Evolutionary conservation across 176 grass and related monocot species (phyloP), one percentile per base, ranked within the genome.

Genomic region (Oryza nivara): DNA sequence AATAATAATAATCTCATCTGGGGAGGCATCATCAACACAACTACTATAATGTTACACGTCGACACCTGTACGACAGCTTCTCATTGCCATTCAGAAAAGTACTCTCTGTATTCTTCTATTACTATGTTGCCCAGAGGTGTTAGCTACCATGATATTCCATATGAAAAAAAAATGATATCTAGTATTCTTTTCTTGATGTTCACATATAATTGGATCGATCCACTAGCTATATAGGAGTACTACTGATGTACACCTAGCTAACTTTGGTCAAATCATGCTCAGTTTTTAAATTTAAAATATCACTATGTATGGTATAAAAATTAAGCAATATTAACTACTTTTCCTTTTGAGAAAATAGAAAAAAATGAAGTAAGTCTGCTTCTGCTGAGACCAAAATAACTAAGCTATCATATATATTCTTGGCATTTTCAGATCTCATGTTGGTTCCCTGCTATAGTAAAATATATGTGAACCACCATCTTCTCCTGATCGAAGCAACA

Each of bases 21-120:
- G 58, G 44, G 68, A 67, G 77, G 78, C 22, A 82, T 72, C 22
- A 82, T 72, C 72, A 73, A 6, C 84, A 78, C 6, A 72, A n/a
- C 83, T 76, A 58, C 83, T 72, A 77, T 75, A 75, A 52, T 83
- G 60, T 83, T 75, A 75, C 81, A 83, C 12, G 81, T 74, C 70
- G 58, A 83, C 70, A 74, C 58, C 81, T 74, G 70, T 74, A 83
- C 81, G 26, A 74, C 81, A 25, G n/a, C 17, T 35, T 83, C 41
- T 74, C 70, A 48, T 48, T 23, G 58, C 81, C 58, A 48, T 66
- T 49, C 30, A 49, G 58, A 83, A 83, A 66, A 65, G 49, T 52
- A 52, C 14, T 52, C 54, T 58, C 2, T 45, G 7, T 66, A 54
- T 63, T 3, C 4, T 63, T 3, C 7, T 11, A 58, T 6, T 10